Conservation (phyloP, 2,329 filamentous ascomycete genomes). For the Dactylella cylindrospora region DNA sequence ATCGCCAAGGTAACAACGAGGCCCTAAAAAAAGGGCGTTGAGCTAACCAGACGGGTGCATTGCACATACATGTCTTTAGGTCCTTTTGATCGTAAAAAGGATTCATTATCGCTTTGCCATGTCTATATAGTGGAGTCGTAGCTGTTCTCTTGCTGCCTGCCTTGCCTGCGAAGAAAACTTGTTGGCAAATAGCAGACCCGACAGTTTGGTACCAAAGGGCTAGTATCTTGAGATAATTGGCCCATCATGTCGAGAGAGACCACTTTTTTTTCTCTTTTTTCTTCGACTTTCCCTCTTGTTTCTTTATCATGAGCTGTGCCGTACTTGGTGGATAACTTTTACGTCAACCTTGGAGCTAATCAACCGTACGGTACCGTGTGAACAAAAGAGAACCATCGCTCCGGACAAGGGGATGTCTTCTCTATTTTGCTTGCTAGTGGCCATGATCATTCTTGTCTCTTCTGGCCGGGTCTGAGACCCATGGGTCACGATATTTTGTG, state of each 20-base stretch:
- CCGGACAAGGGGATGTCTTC: too few relatives aligned
- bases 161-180: too few relatives aligned
- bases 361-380: neutral
- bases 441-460: too few relatives aligned
- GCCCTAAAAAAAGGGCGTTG: neutral
- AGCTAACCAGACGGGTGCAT: too few relatives aligned
- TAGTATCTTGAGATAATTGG: too few relatives aligned
- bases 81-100: neutral
- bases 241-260: too few relatives aligned
- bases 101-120: slow-evolving; percentile 3
- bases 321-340: slow-evolving; percentile 17
- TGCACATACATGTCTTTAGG: too few relatives aligned
- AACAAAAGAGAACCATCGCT: too few relatives aligned
- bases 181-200: slow-evolving; percentile 17
- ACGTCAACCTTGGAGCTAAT: slow-evolving; percentile 10
- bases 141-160: slow-evolving; percentile 19
- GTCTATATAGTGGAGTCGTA: slow-evolving; percentile 28
- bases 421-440: too few relatives aligned
- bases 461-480: slow-evolving; percentile 1
- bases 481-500: slow-evolving; percentile 16
- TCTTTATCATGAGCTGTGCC: slow-evolving; percentile 16
- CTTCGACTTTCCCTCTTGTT: neutral
- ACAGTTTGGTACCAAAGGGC: slow-evolving; percentile 15
- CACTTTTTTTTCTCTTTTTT: too few relatives aligned
- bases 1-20: slow-evolving; percentile 15